Evolutionary conservation across 352 stramenopile species (phyloP), one percentile per base, ranked within the genome.

Genomic region (Phytopythium mirpurense): DNA sequence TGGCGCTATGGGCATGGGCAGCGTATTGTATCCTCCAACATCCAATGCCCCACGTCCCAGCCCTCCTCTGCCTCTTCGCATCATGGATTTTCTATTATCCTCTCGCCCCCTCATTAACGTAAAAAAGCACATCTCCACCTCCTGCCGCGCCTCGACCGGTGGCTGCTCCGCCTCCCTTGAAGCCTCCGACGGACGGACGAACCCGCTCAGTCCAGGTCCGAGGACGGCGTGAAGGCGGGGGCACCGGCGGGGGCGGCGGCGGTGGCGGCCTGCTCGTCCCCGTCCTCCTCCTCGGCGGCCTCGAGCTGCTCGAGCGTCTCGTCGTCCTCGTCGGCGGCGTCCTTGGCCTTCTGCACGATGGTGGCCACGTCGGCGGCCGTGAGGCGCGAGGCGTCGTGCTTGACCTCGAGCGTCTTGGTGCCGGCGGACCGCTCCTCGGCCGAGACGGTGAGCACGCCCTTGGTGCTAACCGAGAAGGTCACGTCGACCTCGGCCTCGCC

Each of bases 371-470:
- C 71, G 0, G 62, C 67, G 18, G 81, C 56, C 11, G 74, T 80
- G 57, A 95, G 62, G 34, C 85, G 85, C 64, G 70, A 83, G 35
- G 68, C 67, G 65, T 95, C 85, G 47, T 83, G 78, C 52, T 78
- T 71, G 47, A 95, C 74, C 49, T 86, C 76, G 7, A 95, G 66
- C 48, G 67, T 74, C 79, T 95, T 92, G 51, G 70, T 80, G 62
- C 75, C 75, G 18, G 76, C 78, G 48, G 74, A 79, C 42, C 73
- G 68, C 65, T 93, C 79, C 36, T 78, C 74, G 6, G 96, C 96
- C 48, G 83, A 96, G 43, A 99, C 94, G 55, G 96, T 96, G 36
- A 99, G 80, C 65, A 98, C 93, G 40, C 94, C 95, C 70, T 93
- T 93, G 60, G 80, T 93, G 68, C 83, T 96, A 43, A 98, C 86